phyloP scores from a whole-genome alignment of 345 rosid species.

The Excoecaria cochinchinensis region DNA sequence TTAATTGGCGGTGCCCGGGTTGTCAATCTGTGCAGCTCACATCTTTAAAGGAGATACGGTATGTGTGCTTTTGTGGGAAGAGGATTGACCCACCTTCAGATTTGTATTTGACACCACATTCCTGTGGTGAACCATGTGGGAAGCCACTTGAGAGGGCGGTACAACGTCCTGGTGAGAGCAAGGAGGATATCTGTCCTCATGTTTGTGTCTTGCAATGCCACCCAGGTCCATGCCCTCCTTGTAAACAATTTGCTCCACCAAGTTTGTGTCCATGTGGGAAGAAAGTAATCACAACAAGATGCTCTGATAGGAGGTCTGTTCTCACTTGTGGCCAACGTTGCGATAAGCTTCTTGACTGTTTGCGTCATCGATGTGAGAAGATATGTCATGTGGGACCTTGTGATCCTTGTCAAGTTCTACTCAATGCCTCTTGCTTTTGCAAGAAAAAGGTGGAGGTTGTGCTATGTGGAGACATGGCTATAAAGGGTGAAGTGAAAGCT shows the following conservation, averaged over 20 bases:
- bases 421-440: constrained; percentile 83
- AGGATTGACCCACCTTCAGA: constrained; percentile 85
- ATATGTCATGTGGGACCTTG: constrained; percentile 85
- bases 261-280: constrained; percentile 83
- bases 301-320: constrained; percentile 72
- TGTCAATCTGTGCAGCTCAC: constrained; percentile 87
- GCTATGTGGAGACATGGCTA: constrained; percentile 74
- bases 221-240: constrained; percentile 99
- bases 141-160: constrained; percentile 72
- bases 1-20: constrained; percentile 97
- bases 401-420: constrained; percentile 62
- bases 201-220: constrained; percentile 94
- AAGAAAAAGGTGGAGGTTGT: constrained; percentile 68
- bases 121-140: constrained; percentile 97
- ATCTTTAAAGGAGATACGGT: constrained; percentile 68
- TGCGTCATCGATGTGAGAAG: constrained; percentile 68
- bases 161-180: constrained; percentile 30
- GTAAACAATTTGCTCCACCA: constrained; percentile 92
- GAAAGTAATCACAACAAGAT: constrained; percentile 73
- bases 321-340: constrained; percentile 78
- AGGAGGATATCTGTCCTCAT: constrained; percentile 82
- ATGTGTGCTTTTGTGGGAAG: constrained; percentile 84
- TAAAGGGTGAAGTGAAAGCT: constrained; percentile 70
- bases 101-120: constrained; percentile 91
- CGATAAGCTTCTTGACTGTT: constrained; percentile 69